A percentile compares a stretch with the other conserved stretches of the same genome.
These are phyloP conservation scores for Trametes maxima DNA, from an alignment of 768 basidiomycete species.

Conservation along the genomic window DNA sequence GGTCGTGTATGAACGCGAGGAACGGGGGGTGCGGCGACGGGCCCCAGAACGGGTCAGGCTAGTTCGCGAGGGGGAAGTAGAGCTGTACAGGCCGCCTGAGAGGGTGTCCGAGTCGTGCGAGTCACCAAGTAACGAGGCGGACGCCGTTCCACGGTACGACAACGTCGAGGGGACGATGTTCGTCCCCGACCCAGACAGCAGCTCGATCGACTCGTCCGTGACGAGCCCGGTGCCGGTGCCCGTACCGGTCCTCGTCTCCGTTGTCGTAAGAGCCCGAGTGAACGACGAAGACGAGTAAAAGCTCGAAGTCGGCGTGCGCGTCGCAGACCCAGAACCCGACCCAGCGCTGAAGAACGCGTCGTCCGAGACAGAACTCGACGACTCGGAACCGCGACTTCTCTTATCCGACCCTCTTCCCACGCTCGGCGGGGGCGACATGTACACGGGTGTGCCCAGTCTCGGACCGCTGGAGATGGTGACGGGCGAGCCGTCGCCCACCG, in stretches of 20 bases:
- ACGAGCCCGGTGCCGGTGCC: constrained; percentile 36
- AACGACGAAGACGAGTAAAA: constrained; percentile 42
- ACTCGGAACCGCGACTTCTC: constrained; percentile 30
- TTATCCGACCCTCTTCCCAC: constrained; percentile 34
- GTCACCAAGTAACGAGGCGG: constrained; percentile 59
- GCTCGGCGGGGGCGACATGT: constrained; percentile 49
- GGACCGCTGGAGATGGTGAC: constrained; percentile 76
- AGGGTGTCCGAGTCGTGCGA: constrained; percentile 55
- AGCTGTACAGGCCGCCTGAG: constrained; percentile 35
- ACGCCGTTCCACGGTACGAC: constrained; percentile 53
- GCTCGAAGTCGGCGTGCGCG: constrained; percentile 36
- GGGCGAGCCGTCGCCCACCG: constrained; percentile 56
- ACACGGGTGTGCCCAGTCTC: constrained; percentile 43
- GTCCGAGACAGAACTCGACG: constrained; percentile 39
- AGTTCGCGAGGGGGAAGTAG: constrained; percentile 52
- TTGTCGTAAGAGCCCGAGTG: constrained; percentile 31
- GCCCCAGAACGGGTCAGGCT: constrained; percentile 59
- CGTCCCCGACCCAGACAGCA: constrained; percentile 46
- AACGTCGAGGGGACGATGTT: constrained; percentile 52
- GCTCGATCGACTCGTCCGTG: constrained; percentile 44
- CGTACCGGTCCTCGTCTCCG: constrained; percentile 25
- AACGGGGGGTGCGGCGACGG: constrained; percentile 50
- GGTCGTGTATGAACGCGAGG: constrained; percentile 48
- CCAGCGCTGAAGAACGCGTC: constrained; percentile 48
- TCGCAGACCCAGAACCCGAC: constrained; percentile 38